Percentiles rank a stretch among this genome's conserved stretches.
Evolutionary conservation across 2,329 filamentous ascomycete species (phyloP).

Genomic region (Hawksworthiomyces lignivorus): DNA sequence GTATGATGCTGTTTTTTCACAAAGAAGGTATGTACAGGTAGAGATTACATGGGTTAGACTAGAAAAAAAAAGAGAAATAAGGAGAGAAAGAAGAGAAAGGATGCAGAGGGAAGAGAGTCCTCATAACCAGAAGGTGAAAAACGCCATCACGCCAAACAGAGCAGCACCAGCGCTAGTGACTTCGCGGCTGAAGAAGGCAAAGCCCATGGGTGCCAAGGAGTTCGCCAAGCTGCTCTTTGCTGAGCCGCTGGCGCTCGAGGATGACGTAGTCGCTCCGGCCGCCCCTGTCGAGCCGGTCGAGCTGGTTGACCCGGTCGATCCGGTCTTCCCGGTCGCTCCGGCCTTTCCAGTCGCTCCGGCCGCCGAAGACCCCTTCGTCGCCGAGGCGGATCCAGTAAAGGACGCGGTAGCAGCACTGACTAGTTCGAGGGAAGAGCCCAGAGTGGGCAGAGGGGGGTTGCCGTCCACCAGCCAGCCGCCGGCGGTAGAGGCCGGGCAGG

Average conservation of each 20-base stretch:
- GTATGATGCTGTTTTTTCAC: no score
- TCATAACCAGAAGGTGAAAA: conserved; percentile 44
- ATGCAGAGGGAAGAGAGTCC: not conserved
- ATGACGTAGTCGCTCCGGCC: conserved; percentile 4
- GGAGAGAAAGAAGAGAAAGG: not conserved
- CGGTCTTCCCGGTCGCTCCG: no score
- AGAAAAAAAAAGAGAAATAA: not conserved
- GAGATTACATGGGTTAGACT: not conserved
- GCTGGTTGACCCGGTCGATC: no score
- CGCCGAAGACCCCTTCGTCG: no score
- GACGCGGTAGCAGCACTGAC: conserved; percentile 19
- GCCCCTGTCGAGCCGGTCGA: conserved; percentile 22
- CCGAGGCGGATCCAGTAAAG: conserved; percentile 17
- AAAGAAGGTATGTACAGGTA: conserved; percentile 1
- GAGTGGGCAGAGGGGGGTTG: conserved; percentile 58
- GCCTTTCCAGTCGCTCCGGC: no score
- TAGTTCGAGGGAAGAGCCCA: no score
- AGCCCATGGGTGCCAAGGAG: conserved; percentile 22
- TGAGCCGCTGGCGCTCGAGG: conserved; percentile 17
- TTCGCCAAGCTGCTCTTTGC: conserved; percentile 21
- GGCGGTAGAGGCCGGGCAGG: conserved; percentile 62
- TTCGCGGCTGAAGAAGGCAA: conserved; percentile 37
- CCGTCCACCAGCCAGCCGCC: conserved; percentile 68
- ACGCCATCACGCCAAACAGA: conserved; percentile 42
- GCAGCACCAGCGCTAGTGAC: conserved; percentile 43